Conservation (phyloP, 83 land plant species). For the Thuja plicata region DNA sequence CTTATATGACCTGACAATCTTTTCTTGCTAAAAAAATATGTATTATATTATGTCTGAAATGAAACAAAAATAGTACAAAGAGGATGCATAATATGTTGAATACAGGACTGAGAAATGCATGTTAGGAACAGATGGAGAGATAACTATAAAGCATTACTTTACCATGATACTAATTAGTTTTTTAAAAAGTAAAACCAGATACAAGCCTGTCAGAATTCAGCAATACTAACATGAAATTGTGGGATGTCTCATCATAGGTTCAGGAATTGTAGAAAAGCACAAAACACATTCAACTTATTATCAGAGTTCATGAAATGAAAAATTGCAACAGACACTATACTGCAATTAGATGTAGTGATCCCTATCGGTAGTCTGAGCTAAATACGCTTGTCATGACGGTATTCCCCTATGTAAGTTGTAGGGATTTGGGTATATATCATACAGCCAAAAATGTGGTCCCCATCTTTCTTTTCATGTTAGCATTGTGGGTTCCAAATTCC, state of each 20-base stretch:
- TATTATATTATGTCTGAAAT: neutral
- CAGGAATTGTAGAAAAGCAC: neutral
- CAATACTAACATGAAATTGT: neutral
- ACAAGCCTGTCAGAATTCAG: neutral
- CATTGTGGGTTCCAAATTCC: neutral
- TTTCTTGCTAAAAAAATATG: neutral
- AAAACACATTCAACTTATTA: neutral
- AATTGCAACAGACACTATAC: too few relatives aligned
- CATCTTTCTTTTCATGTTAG: neutral
- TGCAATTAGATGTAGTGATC: too few relatives aligned
- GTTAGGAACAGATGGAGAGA: neutral
- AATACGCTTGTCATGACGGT: too few relatives aligned
- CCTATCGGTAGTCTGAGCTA: too few relatives aligned
- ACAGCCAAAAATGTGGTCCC: too few relatives aligned
- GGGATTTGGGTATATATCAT: too few relatives aligned
- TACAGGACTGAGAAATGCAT: neutral
- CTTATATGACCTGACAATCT: neutral
- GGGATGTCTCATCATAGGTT: neutral
- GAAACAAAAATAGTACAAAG: neutral
- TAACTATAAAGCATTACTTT: neutral
- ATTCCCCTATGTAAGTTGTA: too few relatives aligned
- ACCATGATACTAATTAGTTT: neutral
- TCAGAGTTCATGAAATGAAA: neutral
- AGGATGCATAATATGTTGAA: neutral
- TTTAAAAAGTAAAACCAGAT: neutral